Evolutionary conservation across 208 protist species (phyloP).

Genomic region (Crithidia fasciculata): DNA sequence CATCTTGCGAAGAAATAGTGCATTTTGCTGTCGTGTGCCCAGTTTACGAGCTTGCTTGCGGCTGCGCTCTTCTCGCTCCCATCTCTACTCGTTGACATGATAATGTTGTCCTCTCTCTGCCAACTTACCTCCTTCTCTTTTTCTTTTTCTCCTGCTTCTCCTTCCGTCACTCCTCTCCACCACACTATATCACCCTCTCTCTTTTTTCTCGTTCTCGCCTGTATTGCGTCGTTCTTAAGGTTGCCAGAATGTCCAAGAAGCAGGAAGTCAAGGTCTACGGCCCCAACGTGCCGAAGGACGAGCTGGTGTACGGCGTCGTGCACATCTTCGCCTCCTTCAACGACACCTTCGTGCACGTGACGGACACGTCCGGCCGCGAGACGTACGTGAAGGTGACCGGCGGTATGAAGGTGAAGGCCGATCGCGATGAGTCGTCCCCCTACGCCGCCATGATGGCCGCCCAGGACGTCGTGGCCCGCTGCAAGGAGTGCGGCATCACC

Average conservation of each 20-base stretch:
- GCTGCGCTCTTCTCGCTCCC: too few species aligned
- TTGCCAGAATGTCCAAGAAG: constrained; percentile 94
- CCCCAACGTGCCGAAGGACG: constrained; percentile 87
- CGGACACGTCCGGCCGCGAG: constrained; percentile 99
- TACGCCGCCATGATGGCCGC: constrained; percentile 99
- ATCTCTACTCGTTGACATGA: too few species aligned
- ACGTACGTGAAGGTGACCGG: constrained; percentile 94
- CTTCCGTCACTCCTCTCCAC: too few species aligned
- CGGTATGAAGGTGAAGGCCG: constrained; percentile 99
- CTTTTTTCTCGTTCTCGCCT: too few species aligned
- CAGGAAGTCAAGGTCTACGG: constrained; percentile 93
- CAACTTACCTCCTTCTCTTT: too few species aligned
- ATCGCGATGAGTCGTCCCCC: constrained; percentile 99
- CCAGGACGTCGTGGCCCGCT: constrained; percentile 98
- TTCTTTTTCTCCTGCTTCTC: too few species aligned
- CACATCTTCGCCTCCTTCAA: constrained; percentile 99
- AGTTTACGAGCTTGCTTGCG: too few species aligned
- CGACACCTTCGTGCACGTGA: constrained; percentile 99
- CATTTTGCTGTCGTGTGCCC: too few species aligned
- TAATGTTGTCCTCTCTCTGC: too few species aligned
- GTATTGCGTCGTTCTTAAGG: too few species aligned
- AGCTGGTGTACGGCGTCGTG: constrained; percentile 98
- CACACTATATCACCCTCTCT: too few species aligned
- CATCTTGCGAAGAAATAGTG: too few species aligned
- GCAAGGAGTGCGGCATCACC: constrained; percentile 98